A percentile compares a stretch with the other conserved stretches of the same genome.
Evolutionary conservation across 2,329 filamentous ascomycete genomes (phyloP).

Genomic region (Aspergillus sp.): DNA sequence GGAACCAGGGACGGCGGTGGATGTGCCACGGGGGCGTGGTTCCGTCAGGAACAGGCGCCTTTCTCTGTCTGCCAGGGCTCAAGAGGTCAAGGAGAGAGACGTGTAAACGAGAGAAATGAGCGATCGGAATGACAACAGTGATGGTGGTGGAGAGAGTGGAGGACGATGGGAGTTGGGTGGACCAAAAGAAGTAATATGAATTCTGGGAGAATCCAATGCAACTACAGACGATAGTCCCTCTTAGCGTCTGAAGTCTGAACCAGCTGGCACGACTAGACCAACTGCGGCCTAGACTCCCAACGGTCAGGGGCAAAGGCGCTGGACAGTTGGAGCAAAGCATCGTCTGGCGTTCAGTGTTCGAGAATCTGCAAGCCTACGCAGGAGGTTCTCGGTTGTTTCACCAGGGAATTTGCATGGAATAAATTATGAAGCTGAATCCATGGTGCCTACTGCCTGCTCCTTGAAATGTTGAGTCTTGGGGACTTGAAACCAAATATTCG

Average conservation of each 20-base stretch:
- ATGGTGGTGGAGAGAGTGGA: neutral
- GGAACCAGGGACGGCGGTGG: slow-evolving; percentile 7
- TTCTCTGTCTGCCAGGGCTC: neutral
- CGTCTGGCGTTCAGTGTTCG: slow-evolving; percentile 11
- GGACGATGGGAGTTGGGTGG: neutral
- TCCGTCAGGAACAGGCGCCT: slow-evolving; percentile 1
- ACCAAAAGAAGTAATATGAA: neutral
- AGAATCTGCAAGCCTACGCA: slow-evolving; percentile 12
- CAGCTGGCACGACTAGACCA: slow-evolving; percentile 12
- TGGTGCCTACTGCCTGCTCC: neutral
- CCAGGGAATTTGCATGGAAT: neutral
- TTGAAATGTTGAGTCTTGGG: neutral
- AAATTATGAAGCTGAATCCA: neutral
- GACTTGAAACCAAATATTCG: neutral
- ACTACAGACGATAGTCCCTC: slow-evolving; percentile 6
- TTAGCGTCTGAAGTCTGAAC: slow-evolving; percentile 1
- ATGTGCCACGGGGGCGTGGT: neutral
- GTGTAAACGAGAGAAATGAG: neutral
- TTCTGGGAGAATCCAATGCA: neutral
- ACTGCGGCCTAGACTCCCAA: neutral
- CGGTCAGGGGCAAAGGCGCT: slow-evolving; percentile 9
- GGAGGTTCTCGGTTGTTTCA: neutral
- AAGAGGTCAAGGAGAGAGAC: neutral
- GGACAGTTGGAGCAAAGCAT: neutral
- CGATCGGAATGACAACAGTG: neutral